Evolutionary conservation across 1,284 basidiomycete genomes (phyloP).

Genomic region (Microbotryomycetes sp.): DNA sequence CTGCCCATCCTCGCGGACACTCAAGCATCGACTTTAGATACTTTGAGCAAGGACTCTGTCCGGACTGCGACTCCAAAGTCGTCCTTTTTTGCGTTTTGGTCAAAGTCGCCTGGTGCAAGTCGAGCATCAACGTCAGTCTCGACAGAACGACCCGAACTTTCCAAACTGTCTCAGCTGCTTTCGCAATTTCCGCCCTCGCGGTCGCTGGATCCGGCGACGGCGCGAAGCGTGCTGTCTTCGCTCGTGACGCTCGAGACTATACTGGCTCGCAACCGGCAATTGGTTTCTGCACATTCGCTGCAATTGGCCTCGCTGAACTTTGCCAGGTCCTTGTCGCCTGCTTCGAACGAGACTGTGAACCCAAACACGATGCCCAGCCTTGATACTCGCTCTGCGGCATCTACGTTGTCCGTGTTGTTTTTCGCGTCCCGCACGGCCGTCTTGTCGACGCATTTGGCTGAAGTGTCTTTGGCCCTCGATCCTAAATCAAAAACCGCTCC

Average conservation of each 20-base stretch:
- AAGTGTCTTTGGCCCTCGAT: conserved; percentile 21
- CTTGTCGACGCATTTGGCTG: conserved; percentile 25
- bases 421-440: conserved; percentile 16
- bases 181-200: neutral
- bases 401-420: neutral
- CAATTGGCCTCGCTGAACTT: conserved; percentile 13
- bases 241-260: conserved; percentile 27
- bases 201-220: conserved; percentile 3
- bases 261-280: conserved; percentile 12
- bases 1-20: conserved; percentile 4
- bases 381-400: neutral
- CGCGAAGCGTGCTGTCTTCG: conserved; percentile 20
- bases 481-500: neutral
- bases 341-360: neutral
- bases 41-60: no score
- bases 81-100: conserved; percentile 32
- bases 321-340: conserved; percentile 2
- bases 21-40: no score
- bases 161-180: conserved; percentile 14
- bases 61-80: neutral
- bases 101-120: conserved; percentile 5
- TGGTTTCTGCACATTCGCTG: conserved; percentile 7
- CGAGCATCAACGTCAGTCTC: neutral
- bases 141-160: conserved; percentile 6
- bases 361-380: neutral